Percentiles rank a stretch among this genome's conserved stretches.
These are phyloP conservation scores for Eimeria necatrix DNA, from an alignment of 169 alveolate genomes.

Conservation along the genomic window DNA sequence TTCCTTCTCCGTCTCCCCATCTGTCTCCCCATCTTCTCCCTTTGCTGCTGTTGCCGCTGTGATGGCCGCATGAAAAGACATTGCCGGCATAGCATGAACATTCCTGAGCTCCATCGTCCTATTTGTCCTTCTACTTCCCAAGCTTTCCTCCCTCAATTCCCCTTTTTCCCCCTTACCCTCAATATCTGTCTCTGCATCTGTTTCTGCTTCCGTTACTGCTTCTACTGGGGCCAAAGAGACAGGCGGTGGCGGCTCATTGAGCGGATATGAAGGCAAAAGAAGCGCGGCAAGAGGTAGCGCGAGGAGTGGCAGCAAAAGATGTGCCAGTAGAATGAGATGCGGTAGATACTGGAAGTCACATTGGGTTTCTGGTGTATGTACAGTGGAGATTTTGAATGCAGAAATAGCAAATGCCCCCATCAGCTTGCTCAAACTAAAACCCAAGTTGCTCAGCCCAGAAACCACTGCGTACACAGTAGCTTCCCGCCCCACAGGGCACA, in stretches of 20 bases:
- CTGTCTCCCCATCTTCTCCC: too few relatives aligned
- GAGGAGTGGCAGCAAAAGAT: conserved; percentile 70
- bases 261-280: conserved; percentile 32
- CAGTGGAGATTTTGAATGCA: conserved; percentile 4
- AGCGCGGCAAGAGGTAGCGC: conserved; percentile 26
- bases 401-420: conserved; percentile 20
- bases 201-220: not conserved
- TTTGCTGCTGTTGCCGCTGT: too few relatives aligned
- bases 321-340: conserved; percentile 13
- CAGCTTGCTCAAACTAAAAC: not conserved
- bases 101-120: too few relatives aligned
- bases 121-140: too few relatives aligned
- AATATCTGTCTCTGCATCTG: not conserved
- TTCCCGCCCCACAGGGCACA: conserved; percentile 58
- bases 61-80: too few relatives aligned
- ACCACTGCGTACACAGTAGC: conserved; percentile 46
- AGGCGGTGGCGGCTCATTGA: conserved; percentile 11
- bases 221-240: not conserved
- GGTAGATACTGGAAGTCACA: conserved; percentile 60
- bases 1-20: too few relatives aligned
- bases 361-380: conserved; percentile 2
- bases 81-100: too few relatives aligned
- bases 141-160: too few relatives aligned
- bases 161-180: not conserved
- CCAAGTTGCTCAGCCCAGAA: conserved; percentile 67